These are phyloP conservation scores for Zygotorulaspora chibaensis DNA, from an alignment of 805 yeast species.

Conservation along the genomic window DNA sequence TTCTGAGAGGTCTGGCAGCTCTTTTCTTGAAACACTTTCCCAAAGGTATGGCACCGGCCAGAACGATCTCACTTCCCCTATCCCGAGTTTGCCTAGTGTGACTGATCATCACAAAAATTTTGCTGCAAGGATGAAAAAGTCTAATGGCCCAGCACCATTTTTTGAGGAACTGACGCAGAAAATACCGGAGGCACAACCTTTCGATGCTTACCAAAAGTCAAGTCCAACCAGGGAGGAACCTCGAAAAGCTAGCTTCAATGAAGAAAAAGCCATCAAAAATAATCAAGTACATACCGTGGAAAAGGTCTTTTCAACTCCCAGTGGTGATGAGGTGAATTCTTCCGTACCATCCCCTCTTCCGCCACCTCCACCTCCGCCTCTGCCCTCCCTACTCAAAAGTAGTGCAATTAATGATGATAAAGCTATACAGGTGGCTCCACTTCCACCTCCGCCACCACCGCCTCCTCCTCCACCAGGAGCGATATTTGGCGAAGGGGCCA, in stretches of 20 bases:
- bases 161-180: slow-evolving; percentile 26
- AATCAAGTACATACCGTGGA: neutral
- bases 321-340: neutral
- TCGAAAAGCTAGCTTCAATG: neutral
- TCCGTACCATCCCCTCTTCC: slow-evolving; percentile 17
- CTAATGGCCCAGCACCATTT: slow-evolving; percentile 22
- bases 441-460: slow-evolving; percentile 23
- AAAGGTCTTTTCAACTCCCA: neutral
- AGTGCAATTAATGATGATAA: neutral
- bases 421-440: slow-evolving; percentile 23
- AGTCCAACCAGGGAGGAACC: neutral
- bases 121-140: slow-evolving; percentile 30
- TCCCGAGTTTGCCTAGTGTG: neutral
- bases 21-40: slow-evolving; percentile 32
- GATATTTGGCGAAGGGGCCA: slow-evolving; percentile 3
- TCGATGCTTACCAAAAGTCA: slow-evolving; percentile 3
- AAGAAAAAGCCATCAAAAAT: neutral
- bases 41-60: slow-evolving; percentile 34
- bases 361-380: slow-evolving; percentile 29
- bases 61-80: slow-evolving; percentile 5
- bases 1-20: slow-evolving; percentile 15
- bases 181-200: slow-evolving; percentile 11
- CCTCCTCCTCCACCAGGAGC: slow-evolving; percentile 24
- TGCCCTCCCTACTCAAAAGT: slow-evolving; percentile 8
- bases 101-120: slow-evolving; percentile 23